A percentile compares a stretch with the other conserved stretches of the same genome.
These are phyloP conservation scores for Penicillium sp. DNA, from an alignment of 2,329 filamentous ascomycete genomes.

Conservation along the genomic window DNA sequence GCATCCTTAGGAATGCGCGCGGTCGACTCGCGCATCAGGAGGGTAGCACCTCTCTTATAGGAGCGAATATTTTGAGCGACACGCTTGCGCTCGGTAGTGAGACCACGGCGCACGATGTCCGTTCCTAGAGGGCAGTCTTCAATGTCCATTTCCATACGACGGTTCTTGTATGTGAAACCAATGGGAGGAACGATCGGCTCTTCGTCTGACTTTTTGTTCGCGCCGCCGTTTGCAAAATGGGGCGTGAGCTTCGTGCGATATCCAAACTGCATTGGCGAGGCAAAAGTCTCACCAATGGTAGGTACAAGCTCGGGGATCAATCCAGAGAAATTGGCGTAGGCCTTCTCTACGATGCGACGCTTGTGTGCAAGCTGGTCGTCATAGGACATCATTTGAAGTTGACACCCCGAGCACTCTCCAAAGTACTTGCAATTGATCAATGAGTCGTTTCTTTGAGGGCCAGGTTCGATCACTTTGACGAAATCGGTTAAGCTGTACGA, in stretches of 20 bases:
- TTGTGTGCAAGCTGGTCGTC: conserved; percentile 83
- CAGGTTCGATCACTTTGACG: conserved; percentile 72
- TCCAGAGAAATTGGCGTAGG: conserved; percentile 87
- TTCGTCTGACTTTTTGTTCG: conserved; percentile 49
- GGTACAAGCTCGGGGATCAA: conserved; percentile 75
- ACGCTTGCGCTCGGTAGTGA: conserved; percentile 74
- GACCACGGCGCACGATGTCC: conserved; percentile 75
- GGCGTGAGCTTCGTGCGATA: conserved; percentile 97
- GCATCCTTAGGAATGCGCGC: conserved; percentile 51
- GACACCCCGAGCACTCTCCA: conserved; percentile 81
- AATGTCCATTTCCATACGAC: conserved; percentile 79
- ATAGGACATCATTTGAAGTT: conserved; percentile 97
- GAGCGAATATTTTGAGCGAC: conserved; percentile 69
- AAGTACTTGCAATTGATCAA: conserved; percentile 86
- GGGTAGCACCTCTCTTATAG: conserved; percentile 81
- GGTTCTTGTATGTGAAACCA: conserved; percentile 89
- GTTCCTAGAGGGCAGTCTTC: conserved; percentile 97
- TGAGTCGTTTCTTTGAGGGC: conserved; percentile 72
- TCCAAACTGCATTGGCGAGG: conserved; percentile 84
- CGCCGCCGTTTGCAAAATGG: conserved; percentile 78
- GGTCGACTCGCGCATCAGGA: conserved; percentile 86
- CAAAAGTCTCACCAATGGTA: conserved; percentile 77
- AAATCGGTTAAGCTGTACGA: conserved; percentile 80
- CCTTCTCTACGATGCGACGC: conserved; percentile 82
- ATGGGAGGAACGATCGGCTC: conserved; percentile 74